Evolutionary conservation across 1,139 yeast genomes (phyloP).

Genomic region (Debaryomycetaceae sp.): DNA sequence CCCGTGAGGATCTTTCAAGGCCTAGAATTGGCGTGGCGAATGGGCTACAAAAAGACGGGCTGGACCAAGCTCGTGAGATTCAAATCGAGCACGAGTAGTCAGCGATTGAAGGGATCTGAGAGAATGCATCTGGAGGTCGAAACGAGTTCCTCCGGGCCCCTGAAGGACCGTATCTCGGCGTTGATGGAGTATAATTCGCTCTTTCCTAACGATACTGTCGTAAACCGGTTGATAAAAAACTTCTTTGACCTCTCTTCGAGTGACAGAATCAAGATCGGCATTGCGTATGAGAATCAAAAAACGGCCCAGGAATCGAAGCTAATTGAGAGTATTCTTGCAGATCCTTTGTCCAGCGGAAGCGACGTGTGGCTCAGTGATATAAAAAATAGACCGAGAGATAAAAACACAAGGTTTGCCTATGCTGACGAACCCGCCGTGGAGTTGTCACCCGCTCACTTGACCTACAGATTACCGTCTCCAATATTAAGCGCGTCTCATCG

Average conservation of each 20-base stretch:
- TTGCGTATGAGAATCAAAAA: constrained; percentile 23
- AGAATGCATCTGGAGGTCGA: constrained; percentile 3
- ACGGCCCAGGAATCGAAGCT: constrained; percentile 22
- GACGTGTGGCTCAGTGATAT: constrained; percentile 29
- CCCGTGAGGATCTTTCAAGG: too few relatives aligned
- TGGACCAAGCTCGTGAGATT: too few relatives aligned
- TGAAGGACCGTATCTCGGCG: constrained; percentile 1
- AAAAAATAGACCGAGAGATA: constrained; percentile 15
- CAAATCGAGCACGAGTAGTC: too few relatives aligned
- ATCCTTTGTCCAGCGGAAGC: constrained; percentile 37
- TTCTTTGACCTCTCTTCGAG: constrained; percentile 6
- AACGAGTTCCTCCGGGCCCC: constrained; percentile 2
- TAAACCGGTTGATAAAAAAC: constrained; percentile 11
- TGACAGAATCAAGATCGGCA: constrained; percentile 25
- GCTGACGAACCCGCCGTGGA: constrained; percentile 2
- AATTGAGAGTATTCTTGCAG: constrained; percentile 37
- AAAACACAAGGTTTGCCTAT: constrained; percentile 18
- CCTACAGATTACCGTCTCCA: constrained; percentile 29
- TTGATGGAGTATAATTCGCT: constrained; percentile 14
- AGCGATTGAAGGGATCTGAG: background rate
- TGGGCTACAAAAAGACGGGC: too few relatives aligned
- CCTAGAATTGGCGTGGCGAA: too few relatives aligned
- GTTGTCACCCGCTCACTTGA: background rate
- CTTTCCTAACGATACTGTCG: constrained; percentile 26
- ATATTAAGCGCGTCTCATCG: constrained; percentile 27